Evolutionary conservation across 306 rosid genomes (phyloP).

Genomic region (Ormosia semicastrata): DNA sequence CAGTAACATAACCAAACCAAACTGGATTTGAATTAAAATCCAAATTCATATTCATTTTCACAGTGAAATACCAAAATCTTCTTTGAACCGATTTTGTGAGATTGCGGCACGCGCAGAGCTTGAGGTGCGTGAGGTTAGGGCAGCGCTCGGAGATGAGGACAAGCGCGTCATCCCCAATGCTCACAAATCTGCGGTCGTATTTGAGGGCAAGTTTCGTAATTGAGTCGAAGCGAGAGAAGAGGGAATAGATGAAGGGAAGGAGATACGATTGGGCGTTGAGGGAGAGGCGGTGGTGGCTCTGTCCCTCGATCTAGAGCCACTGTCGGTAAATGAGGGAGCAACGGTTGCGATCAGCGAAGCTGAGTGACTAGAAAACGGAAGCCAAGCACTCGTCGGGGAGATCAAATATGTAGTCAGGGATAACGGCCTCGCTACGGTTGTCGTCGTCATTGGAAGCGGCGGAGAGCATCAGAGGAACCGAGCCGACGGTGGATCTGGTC

Average conservation of each 20-base stretch:
- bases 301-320: constrained; percentile 87
- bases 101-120: constrained; percentile 87
- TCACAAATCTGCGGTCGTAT: constrained; percentile 83
- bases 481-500: constrained; percentile 49
- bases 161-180: constrained; percentile 77
- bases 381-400: constrained; percentile 94
- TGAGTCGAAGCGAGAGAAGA: constrained; percentile 84
- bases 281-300: too few species aligned
- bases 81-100: too few species aligned
- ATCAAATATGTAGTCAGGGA: constrained; percentile 63
- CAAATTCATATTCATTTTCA: too few species aligned
- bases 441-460: constrained; percentile 1
- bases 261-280: constrained; percentile 69
- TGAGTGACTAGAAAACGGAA: constrained; percentile 67
- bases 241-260: constrained; percentile 42
- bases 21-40: too few species aligned
- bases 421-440: neutral
- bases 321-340: constrained; percentile 92
- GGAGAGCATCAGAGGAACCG: constrained; percentile 53
- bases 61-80: too few species aligned
- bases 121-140: constrained; percentile 87
- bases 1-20: too few species aligned
- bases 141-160: constrained; percentile 69
- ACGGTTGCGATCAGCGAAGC: constrained; percentile 74
- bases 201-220: constrained; percentile 87